Percentiles rank a stretch among this genome's conserved stretches.
Conservation (phyloP, 2,329 filamentous ascomycete genomes). For the Ascochyta fabae region DNA sequence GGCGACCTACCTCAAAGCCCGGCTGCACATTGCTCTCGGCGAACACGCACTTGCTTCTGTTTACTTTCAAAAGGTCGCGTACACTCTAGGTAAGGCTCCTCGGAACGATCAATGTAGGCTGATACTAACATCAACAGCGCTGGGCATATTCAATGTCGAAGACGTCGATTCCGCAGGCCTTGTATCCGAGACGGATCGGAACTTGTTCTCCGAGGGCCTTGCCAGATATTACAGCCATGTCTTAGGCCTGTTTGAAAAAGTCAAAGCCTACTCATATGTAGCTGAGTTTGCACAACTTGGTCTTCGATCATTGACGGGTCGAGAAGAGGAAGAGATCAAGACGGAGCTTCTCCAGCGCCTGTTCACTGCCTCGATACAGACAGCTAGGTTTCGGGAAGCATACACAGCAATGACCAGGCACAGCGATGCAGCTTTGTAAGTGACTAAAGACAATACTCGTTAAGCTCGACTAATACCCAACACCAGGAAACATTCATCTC, state of each 20-base stretch:
- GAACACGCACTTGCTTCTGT: slow-evolving; percentile 76
- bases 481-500: slow-evolving; percentile 66
- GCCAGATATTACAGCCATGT: slow-evolving; percentile 88
- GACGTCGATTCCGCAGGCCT: slow-evolving; percentile 59
- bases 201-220: slow-evolving; percentile 72
- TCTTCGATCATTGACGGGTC: slow-evolving; percentile 51
- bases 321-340: slow-evolving; percentile 43
- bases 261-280: slow-evolving; percentile 78
- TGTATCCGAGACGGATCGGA: slow-evolving; percentile 76
- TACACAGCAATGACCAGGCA: slow-evolving; percentile 80
- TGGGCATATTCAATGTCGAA: slow-evolving; percentile 46
- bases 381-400: slow-evolving; percentile 80
- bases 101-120: not conserved
- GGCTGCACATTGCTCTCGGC: slow-evolving; percentile 75
- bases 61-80: slow-evolving; percentile 82
- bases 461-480: slow-evolving; percentile 21
- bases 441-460: not conserved
- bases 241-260: slow-evolving; percentile 78
- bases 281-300: slow-evolving; percentile 82
- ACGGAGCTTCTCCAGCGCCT: slow-evolving; percentile 74
- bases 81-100: slow-evolving; percentile 72
- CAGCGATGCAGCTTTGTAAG: slow-evolving; percentile 69
- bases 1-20: slow-evolving; percentile 81
- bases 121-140: slow-evolving; percentile 35
- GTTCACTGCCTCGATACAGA: slow-evolving; percentile 81